Percentiles rank a stretch among this genome's conserved stretches.
Evolutionary conservation across 495 filamentous ascomycete species (phyloP).

Genomic region (Massariosphaeria phaeospora): DNA sequence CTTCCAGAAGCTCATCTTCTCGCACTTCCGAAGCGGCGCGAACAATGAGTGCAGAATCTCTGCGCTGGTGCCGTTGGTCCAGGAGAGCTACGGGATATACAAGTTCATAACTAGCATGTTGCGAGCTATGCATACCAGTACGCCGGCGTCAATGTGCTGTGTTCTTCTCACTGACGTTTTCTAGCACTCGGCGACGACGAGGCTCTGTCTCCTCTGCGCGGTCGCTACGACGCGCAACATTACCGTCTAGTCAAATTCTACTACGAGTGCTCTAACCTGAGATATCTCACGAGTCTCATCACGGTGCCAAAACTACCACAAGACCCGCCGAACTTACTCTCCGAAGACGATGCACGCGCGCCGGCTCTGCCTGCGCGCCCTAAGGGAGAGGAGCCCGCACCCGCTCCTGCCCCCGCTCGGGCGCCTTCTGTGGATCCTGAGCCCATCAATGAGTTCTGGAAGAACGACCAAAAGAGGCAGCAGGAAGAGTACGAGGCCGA

Average conservation of each 20-base stretch:
- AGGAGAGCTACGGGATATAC: slow-evolving; percentile 92
- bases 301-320: slow-evolving; percentile 90
- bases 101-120: slow-evolving; percentile 46
- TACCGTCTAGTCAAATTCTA: slow-evolving; percentile 95
- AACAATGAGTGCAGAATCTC: slow-evolving; percentile 98
- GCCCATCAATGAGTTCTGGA: slow-evolving; percentile 97
- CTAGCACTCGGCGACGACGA: slow-evolving; percentile 88
- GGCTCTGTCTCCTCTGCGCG: slow-evolving; percentile 82
- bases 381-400: slow-evolving; percentile 61
- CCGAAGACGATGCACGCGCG: slow-evolving; percentile 64
- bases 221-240: slow-evolving; percentile 89
- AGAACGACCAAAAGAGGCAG: slow-evolving; percentile 80
- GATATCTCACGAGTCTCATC: slow-evolving; percentile 92
- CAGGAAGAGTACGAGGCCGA: slow-evolving; percentile 93
- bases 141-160: slow-evolving; percentile 27
- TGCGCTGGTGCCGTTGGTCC: slow-evolving; percentile 84
- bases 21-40: slow-evolving; percentile 80
- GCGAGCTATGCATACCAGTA: slow-evolving; percentile 90
- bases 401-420: slow-evolving; percentile 53
- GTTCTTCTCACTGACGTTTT: neutral
- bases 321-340: slow-evolving; percentile 82
- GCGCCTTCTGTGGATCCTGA: slow-evolving; percentile 70
- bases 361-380: slow-evolving; percentile 82
- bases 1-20: slow-evolving; percentile 97
- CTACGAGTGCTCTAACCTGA: slow-evolving; percentile 95